Base-by-base conservation (phyloP, 768 basidiomycete species). In the Boletus coccyginus region DNA sequence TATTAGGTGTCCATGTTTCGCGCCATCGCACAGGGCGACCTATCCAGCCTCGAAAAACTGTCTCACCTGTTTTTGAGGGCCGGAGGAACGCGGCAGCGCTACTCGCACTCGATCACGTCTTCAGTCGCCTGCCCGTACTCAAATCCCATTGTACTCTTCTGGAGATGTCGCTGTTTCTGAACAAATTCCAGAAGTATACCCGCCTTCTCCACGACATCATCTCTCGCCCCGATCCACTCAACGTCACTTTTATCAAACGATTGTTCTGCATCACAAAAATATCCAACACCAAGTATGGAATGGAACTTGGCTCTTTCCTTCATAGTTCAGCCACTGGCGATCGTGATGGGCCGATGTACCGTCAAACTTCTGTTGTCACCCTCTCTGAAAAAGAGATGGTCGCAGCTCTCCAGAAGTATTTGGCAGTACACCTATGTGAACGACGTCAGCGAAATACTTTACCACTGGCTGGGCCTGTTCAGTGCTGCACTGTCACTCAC, bases 1-100 rank as follows among this genome's bases (percentile, higher is more conserved):
- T n/a, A n/a, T n/a, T 21, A 66, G 65, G 50, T 68, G 40, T 59
- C 56, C 13, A 66, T 66, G 77, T 78, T 78, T 50, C 62, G 60
- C 27, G 27, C 27, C 27, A 27, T 27, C 27, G 27, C 27, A 27
- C 27, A 27, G 2, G 27, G 27, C 3, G 66, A 76, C 31, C 21
- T 61, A 1, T 35, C 24, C 0, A 41, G 60, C 8, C 73, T 85
- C 7, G 50, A 60, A 6, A 44, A 58, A 10, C 64, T 83, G 3
- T 74, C 66, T 0, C n/a, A 44, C 8, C 43, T 36, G 13, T 79
- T 82, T 27, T 16, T 50, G 39, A 21, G 29, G 43, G 5, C 35
- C 5, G 32, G 7, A 47, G 29, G 33, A 49, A 60, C 0, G 32
- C 57, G 2, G 42, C 51, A 27, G 59, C 59, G 3, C 36, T 60